A percentile compares a stretch with the other conserved stretches of the same genome.
These are phyloP conservation scores for Plantago rigida DNA, from an alignment of 305 asterid genomes.

Conservation along the genomic window DNA sequence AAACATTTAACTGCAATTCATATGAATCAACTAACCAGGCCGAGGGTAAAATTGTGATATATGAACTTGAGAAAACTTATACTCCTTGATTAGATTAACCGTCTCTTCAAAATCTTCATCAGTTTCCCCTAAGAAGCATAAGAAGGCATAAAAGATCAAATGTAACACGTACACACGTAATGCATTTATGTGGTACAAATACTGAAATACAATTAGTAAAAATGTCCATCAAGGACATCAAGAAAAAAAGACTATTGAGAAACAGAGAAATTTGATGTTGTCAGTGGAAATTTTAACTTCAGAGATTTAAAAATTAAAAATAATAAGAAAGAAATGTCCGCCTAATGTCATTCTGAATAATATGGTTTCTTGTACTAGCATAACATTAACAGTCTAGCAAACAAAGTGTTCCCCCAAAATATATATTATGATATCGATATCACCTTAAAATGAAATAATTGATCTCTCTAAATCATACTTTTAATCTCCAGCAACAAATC, in stretches of 20 bases:
- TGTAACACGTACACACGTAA: background rate
- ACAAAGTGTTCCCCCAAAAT: background rate
- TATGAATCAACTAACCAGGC: conserved; percentile 48
- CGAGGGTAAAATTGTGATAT: conserved; percentile 91
- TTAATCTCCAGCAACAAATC: background rate
- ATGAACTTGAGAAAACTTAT: conserved; percentile 84
- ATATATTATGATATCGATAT: background rate
- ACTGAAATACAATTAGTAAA: background rate
- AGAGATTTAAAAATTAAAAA: background rate
- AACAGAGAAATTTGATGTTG: conserved; percentile 1
- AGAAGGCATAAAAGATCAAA: conserved; percentile 8
- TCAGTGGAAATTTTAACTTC: background rate
- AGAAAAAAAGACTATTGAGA: background rate
- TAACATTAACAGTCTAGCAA: background rate
- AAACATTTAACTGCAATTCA: background rate
- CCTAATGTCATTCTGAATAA: too few species aligned
- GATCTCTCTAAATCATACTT: background rate
- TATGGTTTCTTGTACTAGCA: too few species aligned
- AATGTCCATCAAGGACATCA: background rate
- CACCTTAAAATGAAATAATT: background rate
- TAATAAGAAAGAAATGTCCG: background rate
- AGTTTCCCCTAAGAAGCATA: conserved; percentile 64
- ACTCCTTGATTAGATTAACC: conserved; percentile 65
- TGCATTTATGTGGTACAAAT: background rate
- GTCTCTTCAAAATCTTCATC: conserved; percentile 79